phyloP scores from a whole-genome alignment of 2,329 filamentous ascomycete genomes.

The Anisogramma anomala region DNA sequence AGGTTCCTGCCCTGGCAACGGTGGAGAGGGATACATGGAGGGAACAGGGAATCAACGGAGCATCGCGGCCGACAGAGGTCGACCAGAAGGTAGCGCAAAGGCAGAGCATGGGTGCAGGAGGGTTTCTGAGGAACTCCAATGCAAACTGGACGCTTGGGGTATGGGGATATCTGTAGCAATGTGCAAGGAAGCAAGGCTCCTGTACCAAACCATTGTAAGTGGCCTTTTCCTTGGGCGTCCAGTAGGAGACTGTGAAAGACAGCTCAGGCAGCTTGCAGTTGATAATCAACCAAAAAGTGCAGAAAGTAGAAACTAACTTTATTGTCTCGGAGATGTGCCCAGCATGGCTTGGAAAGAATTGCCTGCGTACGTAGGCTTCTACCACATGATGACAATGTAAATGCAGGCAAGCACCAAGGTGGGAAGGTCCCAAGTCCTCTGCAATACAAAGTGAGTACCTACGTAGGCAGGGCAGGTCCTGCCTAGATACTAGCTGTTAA shows the following conservation, averaged over 20 bases:
- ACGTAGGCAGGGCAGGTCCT: not conserved
- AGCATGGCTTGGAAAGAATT: too few relatives aligned
- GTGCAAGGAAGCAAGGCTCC: not conserved
- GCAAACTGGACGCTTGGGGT: slow-evolving; percentile 50
- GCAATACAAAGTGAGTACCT: not conserved
- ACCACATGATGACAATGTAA: not conserved
- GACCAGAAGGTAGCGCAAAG: slow-evolving; percentile 46
- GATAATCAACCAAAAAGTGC: too few relatives aligned
- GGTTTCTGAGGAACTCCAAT: slow-evolving; percentile 32
- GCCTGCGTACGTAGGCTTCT: too few relatives aligned
- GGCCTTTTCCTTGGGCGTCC: not conserved
- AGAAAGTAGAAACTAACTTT: too few relatives aligned
- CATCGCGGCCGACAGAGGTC: slow-evolving; percentile 47
- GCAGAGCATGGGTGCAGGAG: slow-evolving; percentile 52
- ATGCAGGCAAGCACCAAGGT: not conserved
- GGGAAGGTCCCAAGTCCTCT: too few relatives aligned
- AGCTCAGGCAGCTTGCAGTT: not conserved
- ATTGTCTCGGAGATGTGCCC: not conserved
- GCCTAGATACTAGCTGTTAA: not conserved
- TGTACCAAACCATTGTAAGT: not conserved
- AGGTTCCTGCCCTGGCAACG: slow-evolving; percentile 55
- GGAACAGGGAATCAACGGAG: slow-evolving; percentile 53
- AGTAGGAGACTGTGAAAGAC: too few relatives aligned
- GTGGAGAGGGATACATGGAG: slow-evolving; percentile 63
- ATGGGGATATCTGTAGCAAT: slow-evolving; percentile 34